Conservation (phyloP, 169 alveolate species). For the Plasmodium vivax region DNA sequence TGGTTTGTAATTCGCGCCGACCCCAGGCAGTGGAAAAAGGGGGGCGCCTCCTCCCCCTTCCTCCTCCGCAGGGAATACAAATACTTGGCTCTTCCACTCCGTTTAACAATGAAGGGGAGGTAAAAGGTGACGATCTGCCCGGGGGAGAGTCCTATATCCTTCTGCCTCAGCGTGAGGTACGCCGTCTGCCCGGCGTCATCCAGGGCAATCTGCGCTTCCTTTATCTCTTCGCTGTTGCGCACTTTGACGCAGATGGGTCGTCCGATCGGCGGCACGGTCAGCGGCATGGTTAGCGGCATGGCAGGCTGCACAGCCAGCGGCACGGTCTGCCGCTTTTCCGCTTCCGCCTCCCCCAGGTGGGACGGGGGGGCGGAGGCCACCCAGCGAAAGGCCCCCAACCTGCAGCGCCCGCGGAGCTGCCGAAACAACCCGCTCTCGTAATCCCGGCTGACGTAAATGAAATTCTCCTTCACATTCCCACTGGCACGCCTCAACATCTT, state of each 20-base stretch:
- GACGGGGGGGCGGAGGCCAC: slow-evolving; percentile 15
- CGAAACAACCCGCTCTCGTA: slow-evolving; percentile 7
- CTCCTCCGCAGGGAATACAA: neutral
- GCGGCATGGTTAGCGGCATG: neutral
- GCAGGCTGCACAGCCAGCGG: neutral
- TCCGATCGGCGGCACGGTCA: neutral
- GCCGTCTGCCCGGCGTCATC: neutral
- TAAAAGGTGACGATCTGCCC: slow-evolving; percentile 62
- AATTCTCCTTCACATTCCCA: slow-evolving; percentile 4
- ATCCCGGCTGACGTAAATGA: slow-evolving; percentile 42
- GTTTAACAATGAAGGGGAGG: slow-evolving; percentile 48
- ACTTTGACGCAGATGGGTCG: slow-evolving; percentile 21
- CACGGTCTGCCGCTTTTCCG: neutral
- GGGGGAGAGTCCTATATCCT: slow-evolving; percentile 57
- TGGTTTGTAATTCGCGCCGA: slow-evolving; percentile 37
- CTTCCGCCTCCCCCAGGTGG: neutral
- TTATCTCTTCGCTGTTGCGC: slow-evolving; percentile 56
- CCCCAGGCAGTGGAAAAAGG: slow-evolving; percentile 52
- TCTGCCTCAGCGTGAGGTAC: slow-evolving; percentile 2
- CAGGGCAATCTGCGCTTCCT: slow-evolving; percentile 32
- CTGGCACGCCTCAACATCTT: neutral
- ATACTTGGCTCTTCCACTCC: slow-evolving; percentile 5
- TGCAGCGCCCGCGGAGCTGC: slow-evolving; percentile 17
- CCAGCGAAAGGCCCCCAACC: neutral
- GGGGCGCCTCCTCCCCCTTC: neutral